phyloP scores from a whole-genome alignment of 2,329 filamentous ascomycete species.

The Colletotrichum siamense region DNA sequence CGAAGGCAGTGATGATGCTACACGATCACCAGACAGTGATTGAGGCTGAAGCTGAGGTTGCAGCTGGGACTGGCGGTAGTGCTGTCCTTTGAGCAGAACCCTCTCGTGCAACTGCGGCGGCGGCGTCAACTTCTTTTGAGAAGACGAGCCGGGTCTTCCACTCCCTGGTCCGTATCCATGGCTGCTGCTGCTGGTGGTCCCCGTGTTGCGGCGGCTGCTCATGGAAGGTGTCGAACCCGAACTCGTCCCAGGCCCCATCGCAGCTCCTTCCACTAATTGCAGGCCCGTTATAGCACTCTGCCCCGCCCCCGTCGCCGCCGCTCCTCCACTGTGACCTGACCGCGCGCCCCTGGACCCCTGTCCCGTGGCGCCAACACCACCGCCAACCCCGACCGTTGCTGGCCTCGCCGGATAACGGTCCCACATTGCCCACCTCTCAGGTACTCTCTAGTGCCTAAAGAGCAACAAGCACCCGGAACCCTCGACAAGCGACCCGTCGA shows the following conservation, averaged over 20 bases:
- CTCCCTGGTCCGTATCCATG: neutral
- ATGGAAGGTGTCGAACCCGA: neutral
- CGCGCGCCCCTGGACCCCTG: neutral
- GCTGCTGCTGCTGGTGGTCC: neutral
- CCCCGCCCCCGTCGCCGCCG: neutral
- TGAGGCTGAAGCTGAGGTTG: neutral
- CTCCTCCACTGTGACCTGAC: neutral
- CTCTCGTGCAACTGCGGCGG: conserved; percentile 17
- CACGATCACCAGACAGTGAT: neutral
- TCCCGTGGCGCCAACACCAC: neutral
- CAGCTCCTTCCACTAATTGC: conserved; percentile 13
- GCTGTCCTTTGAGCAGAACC: neutral
- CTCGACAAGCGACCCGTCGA: neutral
- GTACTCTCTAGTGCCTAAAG: neutral
- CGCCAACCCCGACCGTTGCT: neutral
- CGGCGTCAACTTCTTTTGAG: conserved; percentile 17
- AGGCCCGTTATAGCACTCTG: neutral
- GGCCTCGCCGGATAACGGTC: neutral
- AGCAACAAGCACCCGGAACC: neutral
- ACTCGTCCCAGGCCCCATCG: neutral
- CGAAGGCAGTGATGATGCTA: neutral
- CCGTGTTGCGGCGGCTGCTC: neutral
- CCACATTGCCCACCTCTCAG: neutral
- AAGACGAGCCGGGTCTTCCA: neutral
- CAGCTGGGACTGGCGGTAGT: neutral